Conservation (phyloP, 202 grass and related monocot species). For the Zoysia matrella region DNA sequence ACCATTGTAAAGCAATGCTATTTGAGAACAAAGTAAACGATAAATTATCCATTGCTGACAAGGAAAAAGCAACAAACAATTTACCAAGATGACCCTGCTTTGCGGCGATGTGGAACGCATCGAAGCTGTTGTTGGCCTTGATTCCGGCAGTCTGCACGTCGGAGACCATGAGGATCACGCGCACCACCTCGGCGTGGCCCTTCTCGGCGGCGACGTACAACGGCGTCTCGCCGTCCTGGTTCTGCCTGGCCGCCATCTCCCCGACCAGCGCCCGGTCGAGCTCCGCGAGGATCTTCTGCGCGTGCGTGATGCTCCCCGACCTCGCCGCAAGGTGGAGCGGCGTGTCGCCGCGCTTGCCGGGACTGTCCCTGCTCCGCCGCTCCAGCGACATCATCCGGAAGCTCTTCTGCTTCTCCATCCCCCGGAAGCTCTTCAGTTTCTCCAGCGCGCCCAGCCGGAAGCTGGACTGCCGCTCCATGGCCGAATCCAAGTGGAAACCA, state of each 20-base stretch:
- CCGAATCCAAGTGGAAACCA: constrained; percentile 21
- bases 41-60: background rate
- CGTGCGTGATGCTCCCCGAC: constrained; percentile 60
- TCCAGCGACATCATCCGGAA: constrained; percentile 58
- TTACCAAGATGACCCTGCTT: constrained; percentile 94
- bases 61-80: background rate
- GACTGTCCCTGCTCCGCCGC: constrained; percentile 75
- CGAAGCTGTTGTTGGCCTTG: constrained; percentile 85
- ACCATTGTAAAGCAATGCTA: background rate
- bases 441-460: constrained; percentile 56
- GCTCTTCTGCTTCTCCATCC: constrained; percentile 75
- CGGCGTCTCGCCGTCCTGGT: constrained; percentile 89
- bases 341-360: constrained; percentile 83
- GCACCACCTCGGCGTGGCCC: constrained; percentile 75
- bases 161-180: constrained; percentile 71
- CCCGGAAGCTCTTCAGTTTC: background rate
- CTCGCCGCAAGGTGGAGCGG: constrained; percentile 82
- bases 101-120: constrained; percentile 88
- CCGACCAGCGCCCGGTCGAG: constrained; percentile 44
- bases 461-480: constrained; percentile 81
- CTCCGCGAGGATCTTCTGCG: constrained; percentile 70
- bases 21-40: background rate
- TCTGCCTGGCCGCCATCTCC: constrained; percentile 71
- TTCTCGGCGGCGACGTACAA: constrained; percentile 87
- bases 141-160: constrained; percentile 74